Base-by-base conservation (phyloP, 805 yeast species). In the Groenewaldozyma tartarivorans region DNA sequence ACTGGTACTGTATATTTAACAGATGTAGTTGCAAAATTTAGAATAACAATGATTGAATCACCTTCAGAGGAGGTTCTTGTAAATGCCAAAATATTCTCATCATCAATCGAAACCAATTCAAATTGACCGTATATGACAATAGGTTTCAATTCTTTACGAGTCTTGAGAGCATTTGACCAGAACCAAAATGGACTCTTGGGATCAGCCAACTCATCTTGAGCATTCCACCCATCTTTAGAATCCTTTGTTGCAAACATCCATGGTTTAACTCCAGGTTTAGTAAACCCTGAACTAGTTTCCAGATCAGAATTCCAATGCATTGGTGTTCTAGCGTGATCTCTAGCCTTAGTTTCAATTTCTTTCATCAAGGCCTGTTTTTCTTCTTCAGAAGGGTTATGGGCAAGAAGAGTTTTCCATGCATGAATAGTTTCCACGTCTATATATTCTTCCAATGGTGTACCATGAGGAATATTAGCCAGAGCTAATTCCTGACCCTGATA, bases 401-500 rank as follows among this genome's bases (percentile, higher is more conserved):
- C 38, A 11, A 45, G 32, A 43, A 59, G 66, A 24, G 55, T 56
- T 26, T 58, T 55, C 57, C 62, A 67, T 52, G 66, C 63, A 53
- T 67, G 68, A 47, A 64, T 55, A 34, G 72, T 60, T 46, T 69
- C 67, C 45, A 75, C 66, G 51, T 75, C 81, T 47, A 62, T 56
- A 57, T 73, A 75, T 50, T 73, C 74, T 16, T 60, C 61, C 40
- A 73, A 58, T 17, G 63, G 61, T 76, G 77, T 73, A 32, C 53
- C 51, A 39, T 58, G 51, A 18, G 72, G 64, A 22, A 72, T 56
- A 52, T 75, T 75, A 40, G 66, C 65, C 71, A 69, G 70, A 26
- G 76, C 80, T 45, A 75, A 60, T 50, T 75, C 81, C 54, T 75
- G 81, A 39, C 80, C 81, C 56, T 75, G 79, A 57, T 74, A 75